Base-by-base conservation (phyloP, 2,329 filamentous ascomycete genomes). In the Aspergillus intermedius region DNA sequence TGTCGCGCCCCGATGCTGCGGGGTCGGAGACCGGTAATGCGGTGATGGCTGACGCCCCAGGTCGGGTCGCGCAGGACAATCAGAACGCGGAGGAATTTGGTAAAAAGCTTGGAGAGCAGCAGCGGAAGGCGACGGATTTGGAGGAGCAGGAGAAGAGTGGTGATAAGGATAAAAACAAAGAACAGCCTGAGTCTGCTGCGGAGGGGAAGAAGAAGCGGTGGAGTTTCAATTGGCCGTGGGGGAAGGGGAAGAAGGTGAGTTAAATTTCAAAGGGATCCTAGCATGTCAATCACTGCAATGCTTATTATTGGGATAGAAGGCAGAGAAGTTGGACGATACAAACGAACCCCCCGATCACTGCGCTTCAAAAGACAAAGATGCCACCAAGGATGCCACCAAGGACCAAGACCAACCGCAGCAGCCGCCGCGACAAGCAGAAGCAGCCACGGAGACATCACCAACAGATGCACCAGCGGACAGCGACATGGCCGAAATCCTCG, bases 401-500 rank as follows among this genome's bases (percentile, higher is more conserved):
- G 25, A 5, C 12, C 25, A 30, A 30, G n/a, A 35, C 5, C 34
- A 35, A 35, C n/a, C n/a, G 5, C 34, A 35, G 9, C 34, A 35
- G 13, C 13, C 13, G 34, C 34, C 13, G 34, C 34, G 15, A 35
- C 13, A 35, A 17, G 34, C 13, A 35, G 34, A 35, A 35, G 34
- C 8, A n/a, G 34, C 13, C 12, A 35, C 37, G 19, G 37, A 40
- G 19, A 21, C 37, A 22, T 6, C 37, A 40, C 37, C n/a, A 40
- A 9, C 8, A 21, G 37, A 89, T 61, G 9, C 3, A 30, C 25
- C 25, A 30, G 25, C 10, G 4, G 75, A 84, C 52, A 75, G 81
- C 47, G 93, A 96, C 59, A 81, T 97, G 51, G 81, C 81, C 35
- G 78, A 81, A 25, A 82, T 95, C 19, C 84, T 98, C 23, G 87